Conservation (phyloP, 768 basidiomycete genomes). For the Leccinum uliginosum region DNA sequence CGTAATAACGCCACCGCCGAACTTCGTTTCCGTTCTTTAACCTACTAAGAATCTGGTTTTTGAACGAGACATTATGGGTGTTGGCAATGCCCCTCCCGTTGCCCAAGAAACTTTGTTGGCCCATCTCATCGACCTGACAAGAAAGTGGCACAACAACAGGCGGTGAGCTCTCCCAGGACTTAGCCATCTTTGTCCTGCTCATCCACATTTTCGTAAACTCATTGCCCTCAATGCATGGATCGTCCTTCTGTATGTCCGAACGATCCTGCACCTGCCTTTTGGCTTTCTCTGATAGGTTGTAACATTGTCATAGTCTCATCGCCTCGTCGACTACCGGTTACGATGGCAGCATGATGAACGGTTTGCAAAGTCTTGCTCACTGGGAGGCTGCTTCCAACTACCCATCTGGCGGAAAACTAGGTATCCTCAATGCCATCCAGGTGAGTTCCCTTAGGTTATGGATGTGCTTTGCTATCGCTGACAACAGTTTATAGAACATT, state of each 20-base stretch:
- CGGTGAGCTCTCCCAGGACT: conserved; percentile 40
- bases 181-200: not conserved
- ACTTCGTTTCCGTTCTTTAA: no score
- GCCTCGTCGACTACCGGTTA: conserved; percentile 74
- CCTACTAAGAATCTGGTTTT: no score
- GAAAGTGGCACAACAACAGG: conserved; percentile 75
- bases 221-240: conserved; percentile 69
- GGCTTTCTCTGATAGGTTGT: not conserved
- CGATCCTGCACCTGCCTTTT: not conserved
- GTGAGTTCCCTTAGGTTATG: conserved; percentile 26
- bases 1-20: no score
- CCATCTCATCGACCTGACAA: conserved; percentile 58
- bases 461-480: not conserved
- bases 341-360: conserved; percentile 78
- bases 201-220: conserved; percentile 36
- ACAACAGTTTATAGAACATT: conserved; percentile 47
- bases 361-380: conserved; percentile 61
- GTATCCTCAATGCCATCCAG: conserved; percentile 72
- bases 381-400: conserved; percentile 59
- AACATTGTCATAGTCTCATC: conserved; percentile 45
- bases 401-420: conserved; percentile 54
- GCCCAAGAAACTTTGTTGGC: conserved; percentile 36
- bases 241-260: conserved; percentile 48
- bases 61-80: conserved; percentile 61
- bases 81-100: conserved; percentile 39